Base-by-base conservation (phyloP, 139 green algal species). In the Chlamydomonas applanata region DNA sequence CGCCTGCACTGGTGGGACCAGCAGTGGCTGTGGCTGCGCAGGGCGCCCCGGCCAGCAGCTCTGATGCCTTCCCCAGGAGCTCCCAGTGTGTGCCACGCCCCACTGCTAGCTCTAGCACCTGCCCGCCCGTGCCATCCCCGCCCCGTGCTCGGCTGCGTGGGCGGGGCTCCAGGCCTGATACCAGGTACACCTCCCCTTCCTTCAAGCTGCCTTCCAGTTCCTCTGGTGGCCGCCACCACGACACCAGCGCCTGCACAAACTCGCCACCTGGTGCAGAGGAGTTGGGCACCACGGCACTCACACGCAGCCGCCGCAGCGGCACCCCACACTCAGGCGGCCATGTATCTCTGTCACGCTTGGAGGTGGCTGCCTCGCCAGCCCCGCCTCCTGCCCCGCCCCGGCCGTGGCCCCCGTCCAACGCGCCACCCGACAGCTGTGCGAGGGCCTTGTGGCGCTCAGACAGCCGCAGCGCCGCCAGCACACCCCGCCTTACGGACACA, bases 121-220 rank as follows among this genome's bases (percentile, higher is more conserved):
- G 40, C 40, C 7, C 40, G 40, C 7, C 40, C 40, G 40, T 11
- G 40, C 7, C 40, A 7, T 49, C 59, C 59, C 59, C 11, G n/a
- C 59, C 30, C 30, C n/a, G 29, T 35, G 59, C n/a, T 40, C 17
- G 34, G 34, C 62, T 69, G 32, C 32, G 40, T 49, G 17, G 5
- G 20, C 2, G n/a, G 4, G 62, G 62, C 62, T 54, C 33, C 33
- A 52, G 34, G 34, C 30, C 4, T 4, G 62, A 52, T 13, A 69
- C 62, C 34, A 69, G 34, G 32, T 52, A 69, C 46, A 78, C 72
- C 61, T n/a, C 59, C n/a, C 59, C 59, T 11, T 66, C 59, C 24
- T 22, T 30, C n/a, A 66, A 35, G 24, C 54, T 62, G 54, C 54
- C 27, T 29, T 24, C 11, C 54, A 62, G 7, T 14, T 67, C 19